A percentile compares a stretch with the other conserved stretches of the same genome.
Evolutionary conservation across 305 asterid species (phyloP).

Genomic region (Rubia tinctorum): DNA sequence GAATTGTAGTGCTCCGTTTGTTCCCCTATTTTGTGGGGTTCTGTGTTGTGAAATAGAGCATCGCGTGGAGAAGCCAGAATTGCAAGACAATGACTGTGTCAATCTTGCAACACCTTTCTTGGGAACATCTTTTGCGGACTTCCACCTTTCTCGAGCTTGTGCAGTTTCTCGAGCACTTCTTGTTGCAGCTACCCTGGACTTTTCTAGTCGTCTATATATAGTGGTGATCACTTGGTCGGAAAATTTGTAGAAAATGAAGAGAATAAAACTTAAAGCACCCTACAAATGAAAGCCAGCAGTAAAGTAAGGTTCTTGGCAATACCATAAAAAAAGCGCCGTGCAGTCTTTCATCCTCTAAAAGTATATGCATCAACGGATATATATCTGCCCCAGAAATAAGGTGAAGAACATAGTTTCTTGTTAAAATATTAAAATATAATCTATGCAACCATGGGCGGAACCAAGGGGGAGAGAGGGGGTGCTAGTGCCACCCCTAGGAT

Average conservation of each 20-base stretch:
- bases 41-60: too few relatives aligned
- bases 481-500: too few relatives aligned
- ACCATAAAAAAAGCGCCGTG: not conserved
- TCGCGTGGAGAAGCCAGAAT: too few relatives aligned
- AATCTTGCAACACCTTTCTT: constrained; percentile 55
- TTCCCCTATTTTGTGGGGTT: too few relatives aligned
- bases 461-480: too few relatives aligned
- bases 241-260: constrained; percentile 81
- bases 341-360: not conserved
- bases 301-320: constrained; percentile 9
- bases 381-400: not conserved
- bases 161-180: constrained; percentile 96
- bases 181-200: constrained; percentile 94
- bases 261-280: constrained; percentile 77
- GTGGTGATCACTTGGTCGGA: constrained; percentile 93
- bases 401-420: not conserved
- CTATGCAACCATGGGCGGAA: too few relatives aligned
- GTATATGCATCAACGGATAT: not conserved
- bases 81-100: constrained; percentile 68
- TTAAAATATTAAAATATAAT: constrained; percentile 1
- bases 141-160: constrained; percentile 92
- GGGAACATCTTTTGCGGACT: constrained; percentile 68
- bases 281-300: constrained; percentile 33
- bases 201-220: constrained; percentile 77
- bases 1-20: too few relatives aligned